Evolutionary conservation across 202 grass and related monocot species (phyloP), one percentile per base, ranked within the genome.

Genomic region (Schoenoplectus triqueter): DNA sequence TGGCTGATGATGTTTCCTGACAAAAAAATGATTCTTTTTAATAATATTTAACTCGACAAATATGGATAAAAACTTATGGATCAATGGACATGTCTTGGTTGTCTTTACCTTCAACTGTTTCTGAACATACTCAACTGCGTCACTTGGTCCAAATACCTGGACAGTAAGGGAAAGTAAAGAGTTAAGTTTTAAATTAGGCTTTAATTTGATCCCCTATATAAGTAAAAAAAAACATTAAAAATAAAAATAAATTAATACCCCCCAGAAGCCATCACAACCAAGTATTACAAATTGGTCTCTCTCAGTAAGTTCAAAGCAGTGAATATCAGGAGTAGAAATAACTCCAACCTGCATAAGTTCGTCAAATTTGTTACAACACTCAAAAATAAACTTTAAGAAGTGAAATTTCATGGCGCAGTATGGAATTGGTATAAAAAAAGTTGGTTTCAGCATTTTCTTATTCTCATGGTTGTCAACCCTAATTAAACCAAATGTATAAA

Each of bases 121-220:
- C 84, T 90, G 91, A 82, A 95, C 92, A 84, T 93, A 98, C 79
- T 98, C 92, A 82, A 92, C 92, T 89, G 95, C 95, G 82, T 98
- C 91, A 84, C 89, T 86, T 86, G 95, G 85, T 77, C 92, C 95
- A 88, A 95, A 95, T 81, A 98, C 95, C 95, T 98, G 82, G 64
- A 67, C 56, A 66, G 20, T 73, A 15, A 73, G 51, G 18, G 84
- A 31, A 75, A 17, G 11, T 20, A 82, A 3, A 82, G 21, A 66
- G 51, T 84, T 80, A 87, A 59, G 57, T 46, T 67, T 54, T 2
- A 10, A 17, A 82, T 64, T 79, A 72, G 51, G 13, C 51, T 52
- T 1, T 41, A 59, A 19, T 8, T 20, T n/a, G 14, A 8, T 59
- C 15, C 49, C 22, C 15, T 74, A 50, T 64, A 57, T 62, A 10